Base-by-base conservation (phyloP, 192 early-diverging fungal genomes). In the Anaeromyces robustus region DNA sequence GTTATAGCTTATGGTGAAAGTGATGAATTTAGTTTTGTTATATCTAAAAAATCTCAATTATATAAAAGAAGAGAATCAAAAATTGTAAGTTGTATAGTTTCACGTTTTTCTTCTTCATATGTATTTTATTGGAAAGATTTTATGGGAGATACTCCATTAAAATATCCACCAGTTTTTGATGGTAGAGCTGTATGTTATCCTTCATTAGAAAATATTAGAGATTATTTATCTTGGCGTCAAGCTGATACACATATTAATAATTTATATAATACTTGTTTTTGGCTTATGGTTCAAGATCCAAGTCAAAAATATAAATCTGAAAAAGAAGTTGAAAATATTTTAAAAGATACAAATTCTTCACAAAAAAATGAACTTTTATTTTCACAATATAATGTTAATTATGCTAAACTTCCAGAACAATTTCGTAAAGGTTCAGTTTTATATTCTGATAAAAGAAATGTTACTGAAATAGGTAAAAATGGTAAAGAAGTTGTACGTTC, bases 151-250 rank as follows among this genome's bases (percentile, higher is more conserved):
- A 86, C 84, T 30, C 84, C 82, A 78, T 87, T 97, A 80, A 82
- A 86, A 83, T 93, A 93, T 79, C 91, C 94, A 29, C 97, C 97
- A 6, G 91, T 92, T 29, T 99, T 99, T 85, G 97, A 99, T 87
- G 93, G 92, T 29, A 90, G 97, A 2, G 91, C 90, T 14, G 96
- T 99, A 12, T 86, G 88, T 32, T 99, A 99, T 84, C 97, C 97
- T 26, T 89, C 89, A 3, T 89, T 92, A 41, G 82, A 91, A 77
- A 94, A 94, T 77, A 79, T 99, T 81, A 89, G 93, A 82, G 97
- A 99, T 86, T 99, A 99, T 85, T 87, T 99, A 80, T 85, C 87
- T 77, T 99, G 97, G 97, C 86, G 97, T 30, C 96, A 98, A 83
- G 96, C 92, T 22, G 96, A 98, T 37, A 84, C 31, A 22, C 83